Evolutionary conservation across 2,329 filamentous ascomycete genomes (phyloP).

Genomic region (Bretziella fagacearum): DNA sequence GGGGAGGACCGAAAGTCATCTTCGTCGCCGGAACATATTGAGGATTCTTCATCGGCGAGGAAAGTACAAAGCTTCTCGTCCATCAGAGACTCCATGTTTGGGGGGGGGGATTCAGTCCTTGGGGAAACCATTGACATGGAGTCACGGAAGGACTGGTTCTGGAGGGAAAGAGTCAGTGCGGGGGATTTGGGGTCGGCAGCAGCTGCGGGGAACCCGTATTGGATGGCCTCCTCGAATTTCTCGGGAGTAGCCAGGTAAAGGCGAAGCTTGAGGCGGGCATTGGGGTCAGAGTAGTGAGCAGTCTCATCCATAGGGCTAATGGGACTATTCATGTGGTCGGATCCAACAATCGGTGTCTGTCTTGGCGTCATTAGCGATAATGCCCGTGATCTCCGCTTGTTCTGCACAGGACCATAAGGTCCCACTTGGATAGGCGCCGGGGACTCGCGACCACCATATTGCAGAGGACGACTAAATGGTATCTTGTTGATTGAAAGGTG

Average conservation of each 20-base stretch:
- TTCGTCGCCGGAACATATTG: constrained; percentile 28
- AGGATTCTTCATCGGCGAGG: constrained; percentile 31
- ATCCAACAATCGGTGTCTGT: constrained; percentile 2
- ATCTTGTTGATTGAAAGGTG: constrained; percentile 55
- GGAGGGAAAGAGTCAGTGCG: constrained; percentile 11
- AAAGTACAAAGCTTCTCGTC: constrained; percentile 13
- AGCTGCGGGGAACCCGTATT: constrained; percentile 72
- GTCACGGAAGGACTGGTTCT: constrained; percentile 3
- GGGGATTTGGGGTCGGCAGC: constrained; percentile 16
- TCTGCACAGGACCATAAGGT: constrained; percentile 22
- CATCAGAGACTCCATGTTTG: constrained; percentile 20
- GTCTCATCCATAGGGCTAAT: constrained; percentile 46
- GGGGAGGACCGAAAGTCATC: constrained; percentile 34
- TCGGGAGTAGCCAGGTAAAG: constrained; percentile 77
- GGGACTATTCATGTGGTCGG: constrained; percentile 14
- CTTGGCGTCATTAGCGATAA: constrained; percentile 37
- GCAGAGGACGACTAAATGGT: constrained; percentile 39
- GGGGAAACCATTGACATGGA: constrained; percentile 10
- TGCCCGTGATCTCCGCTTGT: constrained; percentile 35
- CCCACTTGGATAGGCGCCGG: constrained; percentile 18
- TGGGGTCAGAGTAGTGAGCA: constrained; percentile 77
- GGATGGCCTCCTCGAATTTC: constrained; percentile 88
- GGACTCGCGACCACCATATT: constrained; percentile 32
- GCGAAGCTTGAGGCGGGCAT: constrained; percentile 70
- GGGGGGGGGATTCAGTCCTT: constrained; percentile 18